A percentile compares a stretch with the other conserved stretches of the same genome.
Conservation (phyloP, 495 filamentous ascomycete genomes). For the Lophiotrema nucula region DNA sequence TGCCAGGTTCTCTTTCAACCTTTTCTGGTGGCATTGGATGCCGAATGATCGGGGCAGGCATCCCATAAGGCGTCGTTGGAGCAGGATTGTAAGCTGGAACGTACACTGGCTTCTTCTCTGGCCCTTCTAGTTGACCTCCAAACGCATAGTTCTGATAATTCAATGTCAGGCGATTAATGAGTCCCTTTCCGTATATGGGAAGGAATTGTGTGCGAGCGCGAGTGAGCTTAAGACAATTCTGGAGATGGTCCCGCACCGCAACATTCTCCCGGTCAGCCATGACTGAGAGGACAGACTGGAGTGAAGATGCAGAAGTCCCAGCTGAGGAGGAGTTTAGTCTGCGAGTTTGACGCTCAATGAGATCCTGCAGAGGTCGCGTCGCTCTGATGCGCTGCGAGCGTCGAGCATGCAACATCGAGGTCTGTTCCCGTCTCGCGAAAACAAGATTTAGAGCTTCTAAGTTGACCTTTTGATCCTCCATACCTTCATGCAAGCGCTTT, state of each 20-base stretch:
- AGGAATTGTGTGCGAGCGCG: slow-evolving; percentile 74
- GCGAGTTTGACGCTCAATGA: slow-evolving; percentile 55
- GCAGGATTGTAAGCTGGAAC: neutral
- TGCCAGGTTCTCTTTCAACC: neutral
- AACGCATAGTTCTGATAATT: slow-evolving; percentile 54
- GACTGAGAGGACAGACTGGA: slow-evolving; percentile 67
- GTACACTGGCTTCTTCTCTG: neutral
- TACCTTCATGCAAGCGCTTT: slow-evolving; percentile 61
- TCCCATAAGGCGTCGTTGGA: neutral
- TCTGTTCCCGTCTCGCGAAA: slow-evolving; percentile 66
- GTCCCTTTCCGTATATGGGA: slow-evolving; percentile 74
- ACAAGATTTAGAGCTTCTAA: slow-evolving; percentile 79
- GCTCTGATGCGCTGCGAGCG: slow-evolving; percentile 43
- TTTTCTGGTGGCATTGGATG: neutral
- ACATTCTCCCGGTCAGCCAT: slow-evolving; percentile 70
- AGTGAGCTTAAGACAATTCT: slow-evolving; percentile 77
- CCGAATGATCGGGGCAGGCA: neutral
- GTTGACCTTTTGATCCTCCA: slow-evolving; percentile 65
- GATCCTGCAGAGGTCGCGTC: slow-evolving; percentile 38
- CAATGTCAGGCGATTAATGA: slow-evolving; percentile 69
- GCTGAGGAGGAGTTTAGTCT: slow-evolving; percentile 53
- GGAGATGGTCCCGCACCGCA: slow-evolving; percentile 73
- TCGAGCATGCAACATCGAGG: slow-evolving; percentile 42
- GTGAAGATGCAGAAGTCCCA: slow-evolving; percentile 56
- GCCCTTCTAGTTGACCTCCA: neutral